These are phyloP conservation scores for Selenicereus undatus DNA, from an alignment of 148 eudicot genomes.

Conservation along the genomic window DNA sequence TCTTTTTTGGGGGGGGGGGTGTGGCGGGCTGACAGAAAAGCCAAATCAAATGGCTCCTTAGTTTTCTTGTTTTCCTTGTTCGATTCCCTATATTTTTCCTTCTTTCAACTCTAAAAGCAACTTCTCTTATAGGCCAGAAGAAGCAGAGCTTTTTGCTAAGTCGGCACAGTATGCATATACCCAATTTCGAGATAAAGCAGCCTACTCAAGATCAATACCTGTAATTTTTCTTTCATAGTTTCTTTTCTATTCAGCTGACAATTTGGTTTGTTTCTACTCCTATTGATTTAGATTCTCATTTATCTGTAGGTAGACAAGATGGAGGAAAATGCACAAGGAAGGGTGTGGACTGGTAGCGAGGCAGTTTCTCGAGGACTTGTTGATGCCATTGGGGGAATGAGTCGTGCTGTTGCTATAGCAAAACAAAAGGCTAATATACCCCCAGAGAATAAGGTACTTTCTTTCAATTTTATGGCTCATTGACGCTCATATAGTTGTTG, in stretches of 20 bases:
- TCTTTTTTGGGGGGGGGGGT: no score
- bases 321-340: slow-evolving; percentile 94
- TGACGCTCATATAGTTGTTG: not conserved
- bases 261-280: not conserved
- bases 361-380: slow-evolving; percentile 78
- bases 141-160: slow-evolving; percentile 83
- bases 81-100: not conserved
- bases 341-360: slow-evolving; percentile 92
- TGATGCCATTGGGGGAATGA: slow-evolving; percentile 89
- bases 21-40: not conserved
- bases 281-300: not conserved
- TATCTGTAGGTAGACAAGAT: slow-evolving; percentile 59
- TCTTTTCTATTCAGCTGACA: not conserved
- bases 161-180: slow-evolving; percentile 63
- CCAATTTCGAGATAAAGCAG: slow-evolving; percentile 91
- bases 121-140: slow-evolving; percentile 57
- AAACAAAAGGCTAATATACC: slow-evolving; percentile 81
- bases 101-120: not conserved
- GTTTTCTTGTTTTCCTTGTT: not conserved
- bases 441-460: slow-evolving; percentile 60
- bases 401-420: slow-evolving; percentile 85
- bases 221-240: slow-evolving; percentile 31
- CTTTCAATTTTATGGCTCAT: slow-evolving; percentile 4
- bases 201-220: slow-evolving; percentile 84
- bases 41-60: not conserved